A percentile compares a stretch with the other conserved stretches of the same genome.
These are phyloP conservation scores for Scheffersomyces quercinus DNA, from an alignment of 1,139 yeast genomes.

Conservation along the genomic window DNA sequence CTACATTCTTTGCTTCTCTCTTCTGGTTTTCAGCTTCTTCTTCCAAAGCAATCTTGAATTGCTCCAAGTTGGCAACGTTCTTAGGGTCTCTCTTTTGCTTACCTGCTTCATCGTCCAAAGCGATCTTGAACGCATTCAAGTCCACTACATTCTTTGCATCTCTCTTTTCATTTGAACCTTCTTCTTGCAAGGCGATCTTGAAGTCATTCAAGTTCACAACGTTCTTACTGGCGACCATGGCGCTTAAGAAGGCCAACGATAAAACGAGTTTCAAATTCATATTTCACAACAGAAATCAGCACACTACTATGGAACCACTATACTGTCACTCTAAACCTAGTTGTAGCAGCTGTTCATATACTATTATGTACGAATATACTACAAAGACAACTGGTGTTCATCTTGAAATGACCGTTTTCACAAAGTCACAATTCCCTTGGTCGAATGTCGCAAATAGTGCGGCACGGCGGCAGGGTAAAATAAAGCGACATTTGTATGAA, in stretches of 20 bases:
- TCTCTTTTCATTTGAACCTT: constrained; percentile 5
- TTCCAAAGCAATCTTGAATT: constrained; percentile 1
- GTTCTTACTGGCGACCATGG: constrained; percentile 11
- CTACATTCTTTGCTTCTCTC: constrained; percentile 23
- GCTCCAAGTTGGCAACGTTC: constrained; percentile 14
- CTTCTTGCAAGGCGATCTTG: constrained; percentile 4
- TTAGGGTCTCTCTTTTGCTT: constrained; percentile 15
- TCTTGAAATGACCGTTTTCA: too few species aligned
- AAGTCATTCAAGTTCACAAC: constrained; percentile 10
- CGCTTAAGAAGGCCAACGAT: constrained; percentile 3
- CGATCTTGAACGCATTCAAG: constrained; percentile 14
- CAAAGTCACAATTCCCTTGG: too few species aligned
- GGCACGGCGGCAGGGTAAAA: too few species aligned
- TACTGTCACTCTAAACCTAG: too few species aligned
- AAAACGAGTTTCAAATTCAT: constrained; percentile 8
- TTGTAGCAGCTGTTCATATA: too few species aligned
- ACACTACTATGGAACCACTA: too few species aligned
- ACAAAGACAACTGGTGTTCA: too few species aligned
- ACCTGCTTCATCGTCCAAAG: neutral
- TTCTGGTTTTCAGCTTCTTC: constrained; percentile 6
- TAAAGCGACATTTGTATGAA: too few species aligned
- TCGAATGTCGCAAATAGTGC: too few species aligned
- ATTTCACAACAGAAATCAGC: neutral
- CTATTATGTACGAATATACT: too few species aligned
- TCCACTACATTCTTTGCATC: constrained; percentile 19